Base-by-base conservation (phyloP, 805 yeast species). In the Lipomyces yamanashiensis region DNA sequence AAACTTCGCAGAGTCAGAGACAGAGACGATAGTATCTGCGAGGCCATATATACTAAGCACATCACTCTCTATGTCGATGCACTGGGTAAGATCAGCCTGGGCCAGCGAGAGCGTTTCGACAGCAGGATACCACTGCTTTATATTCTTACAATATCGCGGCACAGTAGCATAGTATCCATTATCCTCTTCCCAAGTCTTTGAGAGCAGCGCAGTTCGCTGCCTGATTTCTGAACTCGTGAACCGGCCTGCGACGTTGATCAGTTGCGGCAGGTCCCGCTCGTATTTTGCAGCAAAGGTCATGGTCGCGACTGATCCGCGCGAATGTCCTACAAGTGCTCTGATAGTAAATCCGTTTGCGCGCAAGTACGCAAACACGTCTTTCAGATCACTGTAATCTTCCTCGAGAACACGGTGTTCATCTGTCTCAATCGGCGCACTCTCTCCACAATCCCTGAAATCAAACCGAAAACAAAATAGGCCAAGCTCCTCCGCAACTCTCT, bases 381-480 rank as follows among this genome's bases (percentile, higher is more conserved):
- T 85, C 48, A 90, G 77, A 74, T 92, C 97, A 51, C 83, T 86
- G 2, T 86, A 67, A 74, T 92, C 98, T 63, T 84, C 87, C 0
- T 72, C 75, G 3, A 92, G 72, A 0, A 82, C 76, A 58, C 97
- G 79, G 0, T 63, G 63, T 43, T 72, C 74, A 1, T 72, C 70
- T 55, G 77, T 76, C 4, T 71, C 78, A 51, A 76, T 77, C 17
- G 80, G 86, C 28, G 83, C 87, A 2, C 96, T 89, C 62, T 83
- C 85, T 0, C 98, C 98, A 74, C 95, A 87, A 7, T 88, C 89
- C 60, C 97, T 80, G 71, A 92, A 92, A 75, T 92, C 98, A 69
- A 92, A 86, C 67, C 98, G 78, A 55, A 90, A 80, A 2, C 88
- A 83, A 72, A 81, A 85, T 61, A 85, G 78, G 0, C 96, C 96